A percentile compares a stretch with the other conserved stretches of the same genome.
These are phyloP conservation scores for Coniochaeta sp. DNA, from an alignment of 2,329 filamentous ascomycete genomes.

Conservation along the genomic window DNA sequence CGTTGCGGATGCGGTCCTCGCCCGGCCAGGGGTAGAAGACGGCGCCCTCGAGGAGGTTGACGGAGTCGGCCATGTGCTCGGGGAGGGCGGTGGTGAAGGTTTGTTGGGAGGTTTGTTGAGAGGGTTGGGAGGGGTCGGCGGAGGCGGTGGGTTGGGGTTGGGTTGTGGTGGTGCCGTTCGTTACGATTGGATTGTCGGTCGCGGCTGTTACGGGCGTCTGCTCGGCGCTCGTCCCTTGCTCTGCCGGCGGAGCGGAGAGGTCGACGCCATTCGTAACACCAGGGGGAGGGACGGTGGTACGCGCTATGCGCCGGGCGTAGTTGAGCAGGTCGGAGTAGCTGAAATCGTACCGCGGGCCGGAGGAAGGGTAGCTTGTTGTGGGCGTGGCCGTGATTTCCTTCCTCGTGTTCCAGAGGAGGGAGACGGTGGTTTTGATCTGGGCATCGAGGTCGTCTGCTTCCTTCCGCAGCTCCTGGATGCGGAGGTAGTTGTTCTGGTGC, in stretches of 20 bases:
- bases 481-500: constrained; percentile 69
- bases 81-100: constrained; percentile 33
- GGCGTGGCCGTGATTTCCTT: constrained; percentile 62
- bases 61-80: constrained; percentile 34
- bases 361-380: constrained; percentile 36
- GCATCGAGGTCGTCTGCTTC: constrained; percentile 59
- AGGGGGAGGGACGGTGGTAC: constrained; percentile 67
- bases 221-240: background rate
- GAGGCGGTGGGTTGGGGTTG: too few species aligned
- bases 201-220: constrained; percentile 1
- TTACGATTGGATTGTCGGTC: background rate
- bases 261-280: constrained; percentile 34
- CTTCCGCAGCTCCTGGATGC: constrained; percentile 61
- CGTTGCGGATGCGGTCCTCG: constrained; percentile 61
- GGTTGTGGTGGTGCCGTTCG: background rate
- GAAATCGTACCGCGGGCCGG: constrained; percentile 43
- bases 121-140: background rate
- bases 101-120: constrained; percentile 14
- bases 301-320: constrained; percentile 74
- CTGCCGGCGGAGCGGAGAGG: constrained; percentile 22
- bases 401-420: constrained; percentile 63
- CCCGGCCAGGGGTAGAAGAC: constrained; percentile 73
- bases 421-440: constrained; percentile 65
- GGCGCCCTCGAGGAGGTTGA: constrained; percentile 45
- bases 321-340: constrained; percentile 66